phyloP scores from a whole-genome alignment of 306 rosid species.

The Acacia crassicarpa region DNA sequence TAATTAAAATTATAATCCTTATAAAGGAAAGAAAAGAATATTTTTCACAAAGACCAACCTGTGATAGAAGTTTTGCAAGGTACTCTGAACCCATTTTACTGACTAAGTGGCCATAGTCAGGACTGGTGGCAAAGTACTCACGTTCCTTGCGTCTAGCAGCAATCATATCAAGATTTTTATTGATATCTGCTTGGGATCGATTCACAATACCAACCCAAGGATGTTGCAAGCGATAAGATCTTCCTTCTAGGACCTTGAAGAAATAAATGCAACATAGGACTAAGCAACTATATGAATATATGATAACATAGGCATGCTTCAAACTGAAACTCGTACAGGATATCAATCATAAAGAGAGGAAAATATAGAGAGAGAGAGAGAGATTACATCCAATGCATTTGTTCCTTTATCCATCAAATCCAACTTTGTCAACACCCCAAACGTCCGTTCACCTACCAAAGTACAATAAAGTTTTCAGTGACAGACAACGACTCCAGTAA shows the following conservation, averaged over 20 bases:
- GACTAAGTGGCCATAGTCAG: conserved; percentile 89
- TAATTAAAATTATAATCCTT: conserved; percentile 26
- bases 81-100: conserved; percentile 95
- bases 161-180: conserved; percentile 89
- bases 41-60: conserved; percentile 50
- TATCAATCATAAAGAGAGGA: background rate
- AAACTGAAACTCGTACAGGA: conserved; percentile 21
- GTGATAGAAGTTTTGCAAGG: conserved; percentile 94
- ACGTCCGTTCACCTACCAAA: conserved; percentile 62
- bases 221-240: conserved; percentile 84
- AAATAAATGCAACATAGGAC: conserved; percentile 13
- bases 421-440: conserved; percentile 77
- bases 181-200: conserved; percentile 97
- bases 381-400: conserved; percentile 62
- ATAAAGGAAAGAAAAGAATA: background rate
- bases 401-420: conserved; percentile 86
- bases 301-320: conserved; percentile 2
- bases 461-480: conserved; percentile 6
- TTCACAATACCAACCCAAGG: conserved; percentile 99
- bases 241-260: conserved; percentile 88
- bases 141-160: conserved; percentile 86
- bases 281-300: conserved; percentile 9
- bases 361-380: background rate
- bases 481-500: background rate
- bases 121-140: conserved; percentile 89